Percentiles rank a stretch among this genome's conserved stretches.
Conservation (phyloP, 306 rosid species). For the Hippophae gyantsensis region DNA sequence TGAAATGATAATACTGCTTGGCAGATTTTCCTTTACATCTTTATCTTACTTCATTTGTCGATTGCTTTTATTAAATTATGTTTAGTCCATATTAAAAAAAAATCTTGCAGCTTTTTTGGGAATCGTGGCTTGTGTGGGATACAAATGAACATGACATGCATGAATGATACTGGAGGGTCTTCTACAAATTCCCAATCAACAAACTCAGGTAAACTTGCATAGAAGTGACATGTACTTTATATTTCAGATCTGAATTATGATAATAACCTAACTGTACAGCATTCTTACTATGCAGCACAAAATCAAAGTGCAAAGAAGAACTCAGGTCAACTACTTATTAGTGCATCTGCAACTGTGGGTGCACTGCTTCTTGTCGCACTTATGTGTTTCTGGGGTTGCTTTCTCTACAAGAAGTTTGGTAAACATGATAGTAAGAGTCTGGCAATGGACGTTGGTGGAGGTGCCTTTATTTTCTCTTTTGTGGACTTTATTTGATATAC, state of each 20-base stretch:
- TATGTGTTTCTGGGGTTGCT: conserved; percentile 99
- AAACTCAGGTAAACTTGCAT: conserved; percentile 39
- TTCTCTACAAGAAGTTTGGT: conserved; percentile 82
- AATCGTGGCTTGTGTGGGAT: conserved; percentile 89
- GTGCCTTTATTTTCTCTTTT: conserved; percentile 34
- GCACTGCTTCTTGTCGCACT: conserved; percentile 97
- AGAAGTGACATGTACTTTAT: background rate
- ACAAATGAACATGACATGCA: conserved; percentile 58
- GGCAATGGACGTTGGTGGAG: conserved; percentile 81
- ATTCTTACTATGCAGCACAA: conserved; percentile 40
- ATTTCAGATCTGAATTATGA: background rate
- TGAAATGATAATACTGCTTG: no score
- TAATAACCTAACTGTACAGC: conserved; percentile 7
- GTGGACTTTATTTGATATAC: conserved; percentile 16
- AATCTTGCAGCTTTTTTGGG: conserved; percentile 66
- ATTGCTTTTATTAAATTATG: no score
- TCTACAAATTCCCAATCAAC: conserved; percentile 28
- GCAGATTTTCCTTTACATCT: no score
- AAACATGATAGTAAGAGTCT: conserved; percentile 59
- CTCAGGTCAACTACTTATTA: conserved; percentile 82
- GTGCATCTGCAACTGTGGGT: conserved; percentile 98
- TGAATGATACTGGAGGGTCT: conserved; percentile 46
- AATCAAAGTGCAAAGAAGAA: conserved; percentile 57
- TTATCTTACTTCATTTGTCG: no score
- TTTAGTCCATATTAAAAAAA: background rate